Evolutionary conservation across 768 basidiomycete genomes (phyloP).

Genomic region (Auriscalpium orientale): DNA sequence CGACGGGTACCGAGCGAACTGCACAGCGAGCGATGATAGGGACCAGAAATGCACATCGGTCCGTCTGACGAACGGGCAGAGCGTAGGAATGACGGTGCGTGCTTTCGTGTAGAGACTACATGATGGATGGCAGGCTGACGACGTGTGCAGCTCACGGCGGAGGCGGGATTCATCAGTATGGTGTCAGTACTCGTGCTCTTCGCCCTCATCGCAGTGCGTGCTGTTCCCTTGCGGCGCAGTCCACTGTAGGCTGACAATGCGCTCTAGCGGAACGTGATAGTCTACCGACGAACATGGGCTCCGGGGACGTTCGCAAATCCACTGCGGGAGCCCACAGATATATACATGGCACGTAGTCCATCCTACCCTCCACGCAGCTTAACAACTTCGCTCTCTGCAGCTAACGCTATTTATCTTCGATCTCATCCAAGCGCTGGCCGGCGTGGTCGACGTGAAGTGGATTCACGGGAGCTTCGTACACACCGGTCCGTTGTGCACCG

Average conservation of each 20-base stretch:
- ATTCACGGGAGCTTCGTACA: constrained; percentile 27
- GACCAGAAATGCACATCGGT: too few species aligned
- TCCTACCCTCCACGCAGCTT: not conserved
- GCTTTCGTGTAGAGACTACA: not conserved
- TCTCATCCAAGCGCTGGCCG: constrained; percentile 31
- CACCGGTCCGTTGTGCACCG: constrained; percentile 27
- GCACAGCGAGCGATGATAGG: too few species aligned
- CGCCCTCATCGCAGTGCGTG: constrained; percentile 5
- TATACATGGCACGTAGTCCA: constrained; percentile 28
- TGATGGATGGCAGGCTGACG: not conserved
- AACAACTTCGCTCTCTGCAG: constrained; percentile 14
- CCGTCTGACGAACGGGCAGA: constrained; percentile 28
- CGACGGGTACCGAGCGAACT: too few species aligned
- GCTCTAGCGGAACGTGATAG: constrained; percentile 4
- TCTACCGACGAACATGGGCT: not conserved
- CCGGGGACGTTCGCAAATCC: constrained; percentile 13
- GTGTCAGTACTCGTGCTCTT: not conserved
- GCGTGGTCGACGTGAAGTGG: constrained; percentile 31
- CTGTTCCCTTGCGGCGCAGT: not conserved
- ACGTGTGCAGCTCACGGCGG: constrained; percentile 24
- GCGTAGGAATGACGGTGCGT: constrained; percentile 30
- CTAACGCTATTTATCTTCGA: constrained; percentile 25
- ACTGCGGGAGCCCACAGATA: constrained; percentile 31
- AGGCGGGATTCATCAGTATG: constrained; percentile 19
- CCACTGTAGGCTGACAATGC: not conserved